These are phyloP conservation scores for Dipteronia dyeriana DNA, from an alignment of 345 rosid genomes.

Conservation along the genomic window DNA sequence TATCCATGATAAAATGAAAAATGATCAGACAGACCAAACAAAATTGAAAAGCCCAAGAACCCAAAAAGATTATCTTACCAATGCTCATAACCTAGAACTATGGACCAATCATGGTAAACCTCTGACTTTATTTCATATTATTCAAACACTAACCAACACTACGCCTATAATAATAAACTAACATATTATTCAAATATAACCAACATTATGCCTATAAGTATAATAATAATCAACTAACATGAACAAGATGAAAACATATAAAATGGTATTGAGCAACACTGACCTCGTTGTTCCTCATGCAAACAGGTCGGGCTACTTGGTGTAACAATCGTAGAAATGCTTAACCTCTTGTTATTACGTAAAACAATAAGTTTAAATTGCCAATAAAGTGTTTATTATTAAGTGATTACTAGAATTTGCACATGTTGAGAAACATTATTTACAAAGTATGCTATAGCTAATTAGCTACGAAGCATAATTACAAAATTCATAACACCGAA, in stretches of 20 bases:
- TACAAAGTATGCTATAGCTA: not conserved
- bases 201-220: not conserved
- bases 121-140: constrained; percentile 1
- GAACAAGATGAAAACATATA: not conserved
- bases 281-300: not conserved
- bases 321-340: not conserved
- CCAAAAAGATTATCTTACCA: not conserved
- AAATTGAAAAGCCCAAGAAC: not conserved
- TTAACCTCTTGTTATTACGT: not conserved
- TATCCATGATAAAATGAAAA: not conserved
- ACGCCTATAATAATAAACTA: not conserved
- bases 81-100: not conserved
- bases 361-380: not conserved
- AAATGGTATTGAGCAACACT: not conserved
- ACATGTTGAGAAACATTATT: not conserved
- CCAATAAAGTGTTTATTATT: not conserved
- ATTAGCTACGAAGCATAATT: not conserved
- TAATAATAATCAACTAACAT: not conserved
- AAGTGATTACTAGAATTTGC: not conserved
- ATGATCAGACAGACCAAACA: not conserved
- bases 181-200: not conserved
- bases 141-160: not conserved
- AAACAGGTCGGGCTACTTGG: not conserved
- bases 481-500: not conserved
- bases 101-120: not conserved